Conservation (phyloP, 495 filamentous ascomycete genomes). For the Bathelium albidoporum region DNA sequence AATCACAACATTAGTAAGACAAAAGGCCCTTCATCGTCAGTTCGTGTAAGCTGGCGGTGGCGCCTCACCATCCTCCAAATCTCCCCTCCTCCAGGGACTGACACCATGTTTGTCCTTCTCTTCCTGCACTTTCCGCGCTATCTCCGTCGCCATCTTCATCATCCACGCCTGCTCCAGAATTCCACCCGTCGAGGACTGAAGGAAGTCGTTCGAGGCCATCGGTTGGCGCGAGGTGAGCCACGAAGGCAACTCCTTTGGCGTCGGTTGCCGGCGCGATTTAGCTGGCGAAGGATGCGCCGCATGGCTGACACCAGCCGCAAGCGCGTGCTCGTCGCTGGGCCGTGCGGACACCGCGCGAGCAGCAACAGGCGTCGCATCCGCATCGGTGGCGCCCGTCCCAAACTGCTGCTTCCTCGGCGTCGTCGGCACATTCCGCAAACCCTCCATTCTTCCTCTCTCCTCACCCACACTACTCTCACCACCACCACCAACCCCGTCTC, state of each 20-base stretch:
- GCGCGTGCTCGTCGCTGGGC: background rate
- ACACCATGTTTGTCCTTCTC: constrained; percentile 40
- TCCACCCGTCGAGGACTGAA: constrained; percentile 31
- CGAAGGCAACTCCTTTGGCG: background rate
- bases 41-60: constrained; percentile 12
- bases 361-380: background rate
- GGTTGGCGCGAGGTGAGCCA: background rate
- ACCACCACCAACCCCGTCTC: too few relatives aligned
- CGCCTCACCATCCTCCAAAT: constrained; percentile 15
- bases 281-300: background rate
- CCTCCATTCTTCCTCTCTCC: too few relatives aligned
- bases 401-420: too few relatives aligned
- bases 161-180: constrained; percentile 81
- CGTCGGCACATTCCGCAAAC: too few relatives aligned
- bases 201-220: background rate
- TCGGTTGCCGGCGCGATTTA: background rate
- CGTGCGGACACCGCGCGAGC: background rate
- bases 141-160: constrained; percentile 82
- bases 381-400: background rate
- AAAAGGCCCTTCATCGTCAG: background rate
- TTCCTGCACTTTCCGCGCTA: constrained; percentile 74
- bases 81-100: constrained; percentile 7
- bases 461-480: too few relatives aligned
- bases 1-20: background rate
- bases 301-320: background rate